These are phyloP conservation scores for Moesziomyces parantarcticus DNA, from an alignment of 1,284 basidiomycete species.

Conservation along the genomic window DNA sequence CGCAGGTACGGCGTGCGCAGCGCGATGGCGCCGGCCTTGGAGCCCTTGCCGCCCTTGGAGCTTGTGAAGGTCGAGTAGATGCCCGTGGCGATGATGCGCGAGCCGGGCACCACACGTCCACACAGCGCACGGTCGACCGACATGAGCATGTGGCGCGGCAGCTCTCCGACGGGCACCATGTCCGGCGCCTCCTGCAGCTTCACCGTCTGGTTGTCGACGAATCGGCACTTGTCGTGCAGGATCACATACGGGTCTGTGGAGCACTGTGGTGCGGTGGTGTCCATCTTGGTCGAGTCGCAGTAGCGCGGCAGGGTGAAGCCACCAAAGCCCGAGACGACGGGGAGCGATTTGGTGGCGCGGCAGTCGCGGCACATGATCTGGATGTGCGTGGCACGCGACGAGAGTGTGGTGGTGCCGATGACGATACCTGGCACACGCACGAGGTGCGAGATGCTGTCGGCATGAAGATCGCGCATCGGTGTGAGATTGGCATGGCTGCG, in stretches of 20 bases:
- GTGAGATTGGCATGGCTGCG: conserved; percentile 85
- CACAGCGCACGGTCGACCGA: conserved; percentile 77
- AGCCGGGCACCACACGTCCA: conserved; percentile 80
- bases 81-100: conserved; percentile 91
- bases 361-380: conserved; percentile 93
- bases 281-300: conserved; percentile 61
- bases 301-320: conserved; percentile 72
- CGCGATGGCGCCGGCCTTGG: conserved; percentile 73
- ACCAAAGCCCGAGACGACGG: conserved; percentile 83
- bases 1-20: conserved; percentile 94
- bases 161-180: conserved; percentile 98
- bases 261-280: conserved; percentile 81
- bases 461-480: conserved; percentile 85
- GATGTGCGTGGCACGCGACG: conserved; percentile 90
- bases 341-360: conserved; percentile 77
- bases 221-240: conserved; percentile 91
- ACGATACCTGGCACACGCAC: conserved; percentile 98
- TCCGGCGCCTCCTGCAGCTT: conserved; percentile 99
- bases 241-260: conserved; percentile 96
- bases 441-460: conserved; percentile 92
- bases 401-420: conserved; percentile 93
- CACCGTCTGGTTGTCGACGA: conserved; percentile 94
- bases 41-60: conserved; percentile 74
- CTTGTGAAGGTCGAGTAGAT: conserved; percentile 96
- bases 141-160: conserved; percentile 93